Evolutionary conservation across 1,284 basidiomycete genomes (phyloP).

Genomic region (Ustilago bromivora): DNA sequence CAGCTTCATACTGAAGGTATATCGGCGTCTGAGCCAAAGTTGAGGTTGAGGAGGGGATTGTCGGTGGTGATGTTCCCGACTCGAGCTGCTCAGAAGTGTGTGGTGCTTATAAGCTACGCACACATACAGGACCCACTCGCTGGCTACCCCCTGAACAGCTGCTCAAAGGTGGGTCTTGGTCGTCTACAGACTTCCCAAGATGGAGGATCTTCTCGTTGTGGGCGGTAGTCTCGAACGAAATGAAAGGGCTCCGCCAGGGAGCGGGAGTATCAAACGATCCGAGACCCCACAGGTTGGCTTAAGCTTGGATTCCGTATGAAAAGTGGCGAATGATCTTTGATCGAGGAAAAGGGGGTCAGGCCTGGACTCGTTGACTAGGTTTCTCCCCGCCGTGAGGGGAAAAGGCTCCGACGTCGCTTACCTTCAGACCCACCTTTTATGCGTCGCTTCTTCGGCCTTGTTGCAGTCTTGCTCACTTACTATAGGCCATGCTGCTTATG

Average conservation of each 20-base stretch:
- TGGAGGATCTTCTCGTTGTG: background rate
- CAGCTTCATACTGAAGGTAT: conserved; percentile 16
- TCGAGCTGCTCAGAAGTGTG: background rate
- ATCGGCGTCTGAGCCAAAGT: background rate
- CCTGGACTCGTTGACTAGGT: too few relatives aligned
- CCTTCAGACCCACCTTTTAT: too few relatives aligned
- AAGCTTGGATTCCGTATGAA: background rate
- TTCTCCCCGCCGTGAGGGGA: too few relatives aligned
- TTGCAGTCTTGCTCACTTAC: too few relatives aligned
- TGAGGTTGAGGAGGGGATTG: background rate
- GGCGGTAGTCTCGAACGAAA: background rate
- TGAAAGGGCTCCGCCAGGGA: background rate
- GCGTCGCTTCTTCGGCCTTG: too few relatives aligned
- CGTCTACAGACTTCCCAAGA: background rate
- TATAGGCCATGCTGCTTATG: too few relatives aligned
- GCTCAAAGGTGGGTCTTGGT: background rate
- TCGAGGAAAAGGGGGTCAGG: background rate
- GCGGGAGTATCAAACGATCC: background rate
- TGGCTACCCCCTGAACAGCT: background rate
- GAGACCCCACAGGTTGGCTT: background rate
- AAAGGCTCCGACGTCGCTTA: too few relatives aligned
- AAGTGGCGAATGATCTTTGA: background rate
- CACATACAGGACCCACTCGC: background rate
- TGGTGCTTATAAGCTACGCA: background rate
- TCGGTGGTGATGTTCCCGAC: background rate